Evolutionary conservation across 1,284 basidiomycete genomes (phyloP).

Genomic region (Ustilago esculenta): DNA sequence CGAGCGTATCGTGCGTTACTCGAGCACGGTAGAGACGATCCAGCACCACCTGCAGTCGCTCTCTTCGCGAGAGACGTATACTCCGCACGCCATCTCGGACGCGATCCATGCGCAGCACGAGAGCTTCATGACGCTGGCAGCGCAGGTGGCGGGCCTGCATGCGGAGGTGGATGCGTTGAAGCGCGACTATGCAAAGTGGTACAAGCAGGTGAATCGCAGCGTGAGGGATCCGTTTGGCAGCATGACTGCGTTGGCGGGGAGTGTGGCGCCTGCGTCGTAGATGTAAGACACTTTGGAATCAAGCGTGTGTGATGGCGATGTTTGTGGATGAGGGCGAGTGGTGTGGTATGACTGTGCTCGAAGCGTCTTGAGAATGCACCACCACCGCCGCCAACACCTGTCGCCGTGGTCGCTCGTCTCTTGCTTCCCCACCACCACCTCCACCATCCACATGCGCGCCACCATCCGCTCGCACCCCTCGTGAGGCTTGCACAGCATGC

Average conservation of each 20-base stretch:
- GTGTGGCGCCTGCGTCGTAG: slow-evolving; percentile 25
- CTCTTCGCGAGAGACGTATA: slow-evolving; percentile 49
- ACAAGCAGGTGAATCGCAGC: slow-evolving; percentile 55
- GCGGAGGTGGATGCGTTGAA: slow-evolving; percentile 62
- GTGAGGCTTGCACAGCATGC: too few relatives aligned
- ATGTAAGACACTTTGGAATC: too few relatives aligned
- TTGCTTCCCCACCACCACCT: background rate
- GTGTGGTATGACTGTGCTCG: too few relatives aligned
- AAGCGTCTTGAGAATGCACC: too few relatives aligned
- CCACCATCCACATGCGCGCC: background rate
- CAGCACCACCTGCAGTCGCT: slow-evolving; percentile 57
- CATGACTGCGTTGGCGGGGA: slow-evolving; percentile 35
- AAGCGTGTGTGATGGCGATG: too few relatives aligned
- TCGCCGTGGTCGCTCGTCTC: too few relatives aligned
- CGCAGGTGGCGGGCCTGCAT: slow-evolving; percentile 60
- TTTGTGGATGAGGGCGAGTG: too few relatives aligned
- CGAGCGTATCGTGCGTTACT: slow-evolving; percentile 56
- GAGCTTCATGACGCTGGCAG: slow-evolving; percentile 64
- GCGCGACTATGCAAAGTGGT: slow-evolving; percentile 64
- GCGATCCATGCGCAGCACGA: slow-evolving; percentile 62
- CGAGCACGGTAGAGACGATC: slow-evolving; percentile 61
- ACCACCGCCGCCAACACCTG: too few relatives aligned
- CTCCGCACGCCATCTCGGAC: slow-evolving; percentile 59
- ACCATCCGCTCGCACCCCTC: background rate
- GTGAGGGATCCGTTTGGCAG: slow-evolving; percentile 61